phyloP scores from a whole-genome alignment of 2,329 filamentous ascomycete species.

The Penicillium griseofulvum region DNA sequence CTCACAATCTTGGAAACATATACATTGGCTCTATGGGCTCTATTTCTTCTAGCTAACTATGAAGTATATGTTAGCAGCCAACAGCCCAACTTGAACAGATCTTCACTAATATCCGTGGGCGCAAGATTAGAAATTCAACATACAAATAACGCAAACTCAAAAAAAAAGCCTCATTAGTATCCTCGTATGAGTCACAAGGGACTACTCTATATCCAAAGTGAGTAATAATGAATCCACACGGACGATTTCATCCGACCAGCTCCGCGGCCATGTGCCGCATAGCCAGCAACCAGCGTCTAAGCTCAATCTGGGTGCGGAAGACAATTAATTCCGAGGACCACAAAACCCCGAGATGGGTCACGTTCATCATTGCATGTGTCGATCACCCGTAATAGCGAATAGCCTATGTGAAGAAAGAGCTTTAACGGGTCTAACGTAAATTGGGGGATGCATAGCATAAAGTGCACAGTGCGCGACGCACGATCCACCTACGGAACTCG shows the following conservation, averaged over 20 bases:
- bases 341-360: background rate
- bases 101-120: background rate
- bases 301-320: background rate
- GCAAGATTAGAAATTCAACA: background rate
- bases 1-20: too few species aligned
- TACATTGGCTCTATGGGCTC: too few species aligned
- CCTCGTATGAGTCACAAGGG: slow-evolving; percentile 1
- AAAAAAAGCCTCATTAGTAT: background rate
- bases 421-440: background rate
- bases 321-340: background rate
- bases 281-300: background rate
- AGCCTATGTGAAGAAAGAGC: background rate
- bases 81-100: background rate
- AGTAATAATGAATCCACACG: background rate
- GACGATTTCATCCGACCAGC: background rate
- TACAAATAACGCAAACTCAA: background rate
- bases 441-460: background rate
- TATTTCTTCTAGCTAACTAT: background rate
- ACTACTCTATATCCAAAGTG: background rate
- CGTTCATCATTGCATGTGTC: background rate
- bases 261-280: background rate
- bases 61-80: background rate
- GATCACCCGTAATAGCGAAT: slow-evolving; percentile 1
- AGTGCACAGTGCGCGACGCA: background rate
- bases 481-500: background rate